Base-by-base conservation (phyloP, 495 filamentous ascomycete species). In the Xylaria bambusicola region DNA sequence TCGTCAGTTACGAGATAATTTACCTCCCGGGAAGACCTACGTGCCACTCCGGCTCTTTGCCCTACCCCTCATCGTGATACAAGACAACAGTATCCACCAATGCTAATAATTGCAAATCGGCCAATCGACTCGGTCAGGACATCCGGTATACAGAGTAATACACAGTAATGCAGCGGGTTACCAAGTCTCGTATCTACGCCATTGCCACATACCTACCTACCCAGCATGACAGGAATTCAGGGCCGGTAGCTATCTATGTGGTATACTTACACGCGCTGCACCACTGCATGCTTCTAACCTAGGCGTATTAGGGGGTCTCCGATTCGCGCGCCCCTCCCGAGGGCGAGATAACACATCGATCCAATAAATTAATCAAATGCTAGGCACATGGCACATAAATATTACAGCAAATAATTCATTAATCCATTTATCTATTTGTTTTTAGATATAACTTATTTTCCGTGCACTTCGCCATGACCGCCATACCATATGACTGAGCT, bases 111-210 rank as follows among this genome's bases (percentile, higher is more conserved):
- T 29, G 40, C 9, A 21, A 44, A 51, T 18, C 47, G 38, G 56
- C 35, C 18, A 13, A 24, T 24, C 36, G 12, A 50, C 24, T 51
- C 46, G 56, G 56, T 51, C 46, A 44, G 15, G 47, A 24, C 17
- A 40, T 17, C 24, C 2, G 42, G 36, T 15, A 38, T 20, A 49
- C 15, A 38, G 15, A 10, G 13, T 8, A 38, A 38, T 38, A 38
- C 6, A 9, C 9, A 42, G n/a, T 36, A n/a, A 56, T 46, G 26
- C 29, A 49, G 23, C 21, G 17, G 33, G 24, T 5, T 58, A 40
- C 55, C 35, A 49, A 21, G 23, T 12, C 45, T 41, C 46, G n/a
- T 51, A 58, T 58, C 46, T 57, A 47, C 36, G 56, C 56, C 35
- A 58, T 58, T 33, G 5, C 29, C 1, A 20, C n/a, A n/a, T n/a